Base-by-base conservation (phyloP, 768 basidiomycete genomes). In the Boletus tomentosulus region DNA sequence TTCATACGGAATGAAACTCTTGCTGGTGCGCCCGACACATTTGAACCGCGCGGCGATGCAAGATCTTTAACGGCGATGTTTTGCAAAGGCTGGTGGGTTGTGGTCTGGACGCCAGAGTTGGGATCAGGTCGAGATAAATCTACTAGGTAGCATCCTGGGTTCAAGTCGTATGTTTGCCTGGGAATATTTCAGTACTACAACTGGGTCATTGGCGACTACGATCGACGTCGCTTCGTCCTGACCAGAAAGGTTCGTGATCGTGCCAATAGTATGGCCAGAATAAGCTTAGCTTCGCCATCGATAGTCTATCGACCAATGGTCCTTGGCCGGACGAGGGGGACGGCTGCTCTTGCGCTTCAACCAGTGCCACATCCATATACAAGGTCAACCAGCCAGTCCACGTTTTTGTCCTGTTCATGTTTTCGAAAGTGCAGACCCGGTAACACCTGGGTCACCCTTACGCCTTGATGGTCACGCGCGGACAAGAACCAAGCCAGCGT, bases 221-320 rank as follows among this genome's bases (percentile, higher is more conserved):
- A 57, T 60, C 62, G 61, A 57, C 54, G n/a, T 27, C 27, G 50
- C 39, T 38, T 51, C 35, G 11, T 28, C 25, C 39, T 38, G 48
- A 30, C 38, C 3, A 47, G 45, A 24, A 50, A 33, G 57, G 46
- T 50, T 46, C 38, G 30, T 46, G 39, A 48, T 48, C 50, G 43
- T 44, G 34, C 46, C 42, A 55, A 44, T 54, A 38, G 25, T 28
- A 38, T 44, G 41, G 50, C 51, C 8, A 51, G 38, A 37, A 37
- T 25, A 48, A 9, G 13, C 28, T 60, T 56, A 44, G 47, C 38
- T 45, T 41, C 46, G 12, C 39, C 34, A 43, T 54, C 46, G 59
- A 62, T 59, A 56, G 46, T 48, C 47, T 63, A 54, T 65, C 63
- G 43, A 6, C 60, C 60, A 57, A 58, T 66, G 10, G 47, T 35